These are phyloP conservation scores for Leavenworthia alabamica DNA, from an alignment of 345 rosid species.

Conservation along the genomic window DNA sequence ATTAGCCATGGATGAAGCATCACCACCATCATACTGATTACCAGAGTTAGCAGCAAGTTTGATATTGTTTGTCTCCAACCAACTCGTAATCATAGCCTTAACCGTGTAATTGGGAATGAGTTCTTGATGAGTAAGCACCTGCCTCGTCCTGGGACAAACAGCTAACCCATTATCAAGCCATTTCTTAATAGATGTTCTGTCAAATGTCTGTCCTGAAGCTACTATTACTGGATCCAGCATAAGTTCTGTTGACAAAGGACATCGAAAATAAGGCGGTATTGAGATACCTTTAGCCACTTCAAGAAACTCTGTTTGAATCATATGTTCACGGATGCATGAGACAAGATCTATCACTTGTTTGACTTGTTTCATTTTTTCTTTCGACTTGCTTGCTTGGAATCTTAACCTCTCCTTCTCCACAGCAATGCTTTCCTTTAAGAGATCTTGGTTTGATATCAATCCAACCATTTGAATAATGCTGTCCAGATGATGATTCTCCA, in stretches of 20 bases:
- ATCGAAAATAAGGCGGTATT: conserved; percentile 71
- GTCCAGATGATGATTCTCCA: conserved; percentile 41
- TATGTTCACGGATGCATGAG: conserved; percentile 54
- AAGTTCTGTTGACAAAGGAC: conserved; percentile 84
- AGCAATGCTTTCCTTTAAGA: conserved; percentile 72
- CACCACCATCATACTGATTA: conserved; percentile 26
- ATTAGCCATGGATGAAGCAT: conserved; percentile 37
- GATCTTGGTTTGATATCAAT: conserved; percentile 57
- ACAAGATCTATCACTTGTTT: conserved; percentile 48
- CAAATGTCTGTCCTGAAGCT: conserved; percentile 95
- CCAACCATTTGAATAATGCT: conserved; percentile 47
- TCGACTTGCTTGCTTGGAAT: conserved; percentile 31
- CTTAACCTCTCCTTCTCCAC: conserved; percentile 69
- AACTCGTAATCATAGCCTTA: conserved; percentile 78
- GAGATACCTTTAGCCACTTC: conserved; percentile 52
- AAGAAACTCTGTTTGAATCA: conserved; percentile 50
- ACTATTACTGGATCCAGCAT: conserved; percentile 92
- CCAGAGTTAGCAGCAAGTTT: conserved; percentile 30
- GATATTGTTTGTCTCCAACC: conserved; percentile 68
- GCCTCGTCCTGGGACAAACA: conserved; percentile 83
- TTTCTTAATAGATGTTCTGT: conserved; percentile 73
- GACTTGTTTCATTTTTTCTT: conserved; percentile 38
- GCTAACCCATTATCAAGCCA: conserved; percentile 77
- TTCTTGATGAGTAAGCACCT: conserved; percentile 57
- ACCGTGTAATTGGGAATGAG: conserved; percentile 87